Percentiles rank a stretch among this genome's conserved stretches.
Conservation (phyloP, 495 filamentous ascomycete genomes). For the Penicillium atrosanguineum region DNA sequence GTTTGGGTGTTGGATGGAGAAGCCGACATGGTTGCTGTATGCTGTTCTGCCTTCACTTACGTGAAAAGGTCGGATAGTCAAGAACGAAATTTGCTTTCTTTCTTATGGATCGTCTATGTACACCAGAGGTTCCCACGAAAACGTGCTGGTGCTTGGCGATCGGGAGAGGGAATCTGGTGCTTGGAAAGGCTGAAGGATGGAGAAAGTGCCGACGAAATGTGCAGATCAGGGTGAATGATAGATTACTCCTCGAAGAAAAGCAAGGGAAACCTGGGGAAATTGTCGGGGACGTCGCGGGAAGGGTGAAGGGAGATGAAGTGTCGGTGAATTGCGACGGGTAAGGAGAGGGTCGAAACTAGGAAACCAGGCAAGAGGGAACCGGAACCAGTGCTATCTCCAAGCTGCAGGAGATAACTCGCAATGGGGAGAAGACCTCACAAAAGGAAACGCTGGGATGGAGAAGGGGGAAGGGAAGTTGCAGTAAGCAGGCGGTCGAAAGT, state of each 20-base stretch:
- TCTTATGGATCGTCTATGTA: constrained; percentile 73
- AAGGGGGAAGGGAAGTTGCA: constrained; percentile 6
- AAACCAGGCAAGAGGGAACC: constrained; percentile 18
- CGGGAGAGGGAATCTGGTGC: constrained; percentile 45
- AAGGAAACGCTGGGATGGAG: constrained; percentile 7
- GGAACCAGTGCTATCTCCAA: constrained; percentile 6
- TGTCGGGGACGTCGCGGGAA: constrained; percentile 11
- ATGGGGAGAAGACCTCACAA: neutral
- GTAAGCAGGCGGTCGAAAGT: constrained; percentile 8
- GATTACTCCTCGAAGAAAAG: constrained; percentile 11
- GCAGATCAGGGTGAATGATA: constrained; percentile 22
- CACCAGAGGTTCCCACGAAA: constrained; percentile 87
- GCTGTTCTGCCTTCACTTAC: constrained; percentile 40
- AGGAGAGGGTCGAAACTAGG: constrained; percentile 16
- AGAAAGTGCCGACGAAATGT: constrained; percentile 30
- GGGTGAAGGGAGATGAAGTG: constrained; percentile 14
- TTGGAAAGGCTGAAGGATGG: constrained; percentile 40
- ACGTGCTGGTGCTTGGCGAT: constrained; percentile 75
- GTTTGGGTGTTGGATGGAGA: constrained; percentile 62
- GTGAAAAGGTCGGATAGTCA: constrained; percentile 39
- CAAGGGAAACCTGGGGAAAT: constrained; percentile 16
- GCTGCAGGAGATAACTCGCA: neutral
- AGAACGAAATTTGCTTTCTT: constrained; percentile 44
- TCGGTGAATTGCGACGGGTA: constrained; percentile 25
- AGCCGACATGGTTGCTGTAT: constrained; percentile 52